A percentile compares a stretch with the other conserved stretches of the same genome.
Conservation (phyloP, 2,329 filamentous ascomycete species). For the Botrytis porri region DNA sequence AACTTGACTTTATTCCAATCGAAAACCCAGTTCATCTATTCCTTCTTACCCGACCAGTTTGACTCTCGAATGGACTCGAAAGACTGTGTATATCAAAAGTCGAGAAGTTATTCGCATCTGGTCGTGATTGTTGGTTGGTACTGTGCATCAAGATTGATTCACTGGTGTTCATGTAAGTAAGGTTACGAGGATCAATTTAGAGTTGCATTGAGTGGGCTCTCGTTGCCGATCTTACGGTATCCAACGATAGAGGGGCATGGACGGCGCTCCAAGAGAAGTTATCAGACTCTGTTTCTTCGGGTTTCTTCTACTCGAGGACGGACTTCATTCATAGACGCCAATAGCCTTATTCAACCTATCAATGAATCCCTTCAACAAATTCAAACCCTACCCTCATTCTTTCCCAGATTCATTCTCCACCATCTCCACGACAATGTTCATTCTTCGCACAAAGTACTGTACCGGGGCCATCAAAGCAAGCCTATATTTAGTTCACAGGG, state of each 20-base stretch:
- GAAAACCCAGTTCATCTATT: neutral
- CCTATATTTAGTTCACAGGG: neutral
- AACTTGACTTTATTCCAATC: too few species aligned
- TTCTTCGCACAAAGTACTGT: too few species aligned
- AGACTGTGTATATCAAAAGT: neutral
- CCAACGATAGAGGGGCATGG: neutral
- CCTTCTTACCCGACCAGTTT: neutral
- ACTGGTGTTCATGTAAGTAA: too few species aligned
- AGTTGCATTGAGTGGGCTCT: neutral
- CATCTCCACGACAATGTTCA: neutral
- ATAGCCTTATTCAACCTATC: neutral
- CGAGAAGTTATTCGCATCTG: neutral
- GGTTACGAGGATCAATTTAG: constrained; percentile 10
- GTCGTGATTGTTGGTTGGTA: neutral
- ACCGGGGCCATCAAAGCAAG: neutral
- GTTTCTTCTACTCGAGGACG: neutral
- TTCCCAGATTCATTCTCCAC: neutral
- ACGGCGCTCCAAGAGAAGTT: neutral
- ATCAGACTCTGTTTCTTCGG: neutral
- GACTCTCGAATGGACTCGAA: neutral
- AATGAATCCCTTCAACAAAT: neutral
- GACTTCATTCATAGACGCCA: too few species aligned
- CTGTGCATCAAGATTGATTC: neutral
- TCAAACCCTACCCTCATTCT: neutral
- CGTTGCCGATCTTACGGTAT: neutral